Base-by-base conservation (phyloP, 805 yeast species). In the Wickerhamomyces subpelliculosus region DNA sequence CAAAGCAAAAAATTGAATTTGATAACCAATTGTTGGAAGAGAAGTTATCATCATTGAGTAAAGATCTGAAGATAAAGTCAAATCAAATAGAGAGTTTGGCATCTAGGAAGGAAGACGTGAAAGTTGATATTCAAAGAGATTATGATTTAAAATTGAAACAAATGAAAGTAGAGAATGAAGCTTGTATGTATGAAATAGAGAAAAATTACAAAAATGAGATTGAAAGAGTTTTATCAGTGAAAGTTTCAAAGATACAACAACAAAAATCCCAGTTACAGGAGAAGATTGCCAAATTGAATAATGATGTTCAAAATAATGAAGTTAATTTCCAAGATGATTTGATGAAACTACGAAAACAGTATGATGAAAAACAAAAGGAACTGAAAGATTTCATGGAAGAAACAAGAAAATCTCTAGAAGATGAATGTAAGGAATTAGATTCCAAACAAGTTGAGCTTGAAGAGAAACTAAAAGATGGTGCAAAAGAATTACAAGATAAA, bases 1-100 rank as follows among this genome's bases (percentile, higher is more conserved):
- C 64, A 37, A 60, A 58, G 25, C 65, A 64, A 8, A 58, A 58
- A 19, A 50, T 59, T 23, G 72, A 67, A 32, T 45, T 67, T 20
- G 64, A 64, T 23, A 60, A 54, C 35, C 59, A 47, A 30, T 60
- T 57, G 31, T 41, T 60, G 8, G 55, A 54, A n/a, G 61, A 55
- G 19, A 42, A 43, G 27, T 35, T 47, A 5, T 19, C 32, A 8
- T 16, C 32, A 2, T 34, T 55, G 3, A 40, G 49, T 14, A 47
- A 48, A 27, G 31, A 46, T 20, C 46, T 60, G 24, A 55, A 52
- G 32, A 40, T 54, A 11, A 61, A 64, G 31, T 47, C 55, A 36
- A 52, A 53, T 34, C 65, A 62, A 33, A 36, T 65, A 13, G 41
- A 42, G 4, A 58, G 55, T n/a, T 43, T 62, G 11, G 26, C 30